Base-by-base conservation (phyloP, 2,329 filamentous ascomycete genomes). In the Aspergillus spinulosporus region DNA sequence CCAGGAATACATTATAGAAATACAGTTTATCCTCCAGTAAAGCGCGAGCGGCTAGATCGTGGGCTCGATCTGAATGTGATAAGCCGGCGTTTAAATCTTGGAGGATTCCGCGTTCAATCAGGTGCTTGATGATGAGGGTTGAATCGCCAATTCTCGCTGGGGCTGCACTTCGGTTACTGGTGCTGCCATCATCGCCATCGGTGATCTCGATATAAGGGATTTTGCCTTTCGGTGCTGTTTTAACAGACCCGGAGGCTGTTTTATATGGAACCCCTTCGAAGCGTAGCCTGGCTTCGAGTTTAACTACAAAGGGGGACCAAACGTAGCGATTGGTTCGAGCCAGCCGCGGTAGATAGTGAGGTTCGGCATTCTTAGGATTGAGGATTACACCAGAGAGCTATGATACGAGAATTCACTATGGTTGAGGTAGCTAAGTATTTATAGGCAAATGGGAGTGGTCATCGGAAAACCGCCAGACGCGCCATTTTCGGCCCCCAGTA, bases 301-400 rank as follows among this genome's bases (percentile, higher is more conserved):
- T 88, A 44, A 72, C 81, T 51, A 85, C 83, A 61, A 85, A 87
- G 7, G 84, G 84, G 0, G 84, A 86, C 82, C 82, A 85, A 49
- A 79, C 76, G 62, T 85, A 78, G 14, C 63, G 62, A 3, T 71
- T 1, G 67, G 57, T 2, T 71, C 66, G 32, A 72, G 70, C 56
- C 75, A 80, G 46, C 83, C 83, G 40, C 83, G 80, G 67, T 76
- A 83, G 48, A 86, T 58, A 5, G 72, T 80, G 5, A 67, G 29
- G 28, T 47, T 61, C 49, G 44, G 29, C 11, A 48, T 46, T 8
- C 7, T 48, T 29, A 31, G 49, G 42, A 47, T 1, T 32, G 44
- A 36, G 5, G 28, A 49, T 45, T 1, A 7, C 21, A 4, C 34
- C 8, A 15, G 43, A 14, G 28, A 42, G 8, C 4, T 14, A 34